Conservation (phyloP, 1,284 basidiomycete genomes). For the Ganoderma lucidum region DNA sequence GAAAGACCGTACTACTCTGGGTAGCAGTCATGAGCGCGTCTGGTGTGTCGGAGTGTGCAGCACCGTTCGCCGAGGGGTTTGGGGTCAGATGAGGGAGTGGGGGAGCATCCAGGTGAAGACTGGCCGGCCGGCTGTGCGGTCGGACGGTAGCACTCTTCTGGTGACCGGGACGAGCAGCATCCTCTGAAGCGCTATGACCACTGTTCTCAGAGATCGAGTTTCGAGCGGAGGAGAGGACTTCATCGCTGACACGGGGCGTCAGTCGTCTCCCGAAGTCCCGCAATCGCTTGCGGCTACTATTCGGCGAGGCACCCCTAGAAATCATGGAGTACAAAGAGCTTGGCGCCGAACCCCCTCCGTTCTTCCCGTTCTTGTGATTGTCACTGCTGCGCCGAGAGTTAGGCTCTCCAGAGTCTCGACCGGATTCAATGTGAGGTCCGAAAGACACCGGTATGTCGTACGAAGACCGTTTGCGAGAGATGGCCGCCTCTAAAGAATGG, state of each 20-base stretch:
- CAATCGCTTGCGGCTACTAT: conserved; percentile 50
- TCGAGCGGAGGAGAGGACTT: conserved; percentile 52
- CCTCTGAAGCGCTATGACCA: conserved; percentile 47
- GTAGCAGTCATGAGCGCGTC: conserved; percentile 26
- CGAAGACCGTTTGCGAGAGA: conserved; percentile 48
- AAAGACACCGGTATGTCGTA: conserved; percentile 55
- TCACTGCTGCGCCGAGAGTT: conserved; percentile 55
- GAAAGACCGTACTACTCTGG: conserved; percentile 25
- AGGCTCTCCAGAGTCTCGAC: conserved; percentile 46
- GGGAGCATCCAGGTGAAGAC: conserved; percentile 21
- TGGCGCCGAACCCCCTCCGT: conserved; percentile 45
- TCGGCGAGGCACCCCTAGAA: conserved; percentile 50
- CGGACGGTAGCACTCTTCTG: conserved; percentile 32
- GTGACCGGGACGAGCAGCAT: conserved; percentile 27
- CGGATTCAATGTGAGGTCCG: conserved; percentile 44
- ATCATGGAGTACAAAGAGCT: conserved; percentile 47
- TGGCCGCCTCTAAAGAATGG: conserved; percentile 51
- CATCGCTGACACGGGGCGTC: conserved; percentile 53
- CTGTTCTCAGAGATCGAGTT: conserved; percentile 58
- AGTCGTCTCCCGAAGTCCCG: conserved; percentile 49
- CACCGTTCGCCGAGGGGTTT: conserved; percentile 11
- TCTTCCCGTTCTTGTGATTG: conserved; percentile 48
- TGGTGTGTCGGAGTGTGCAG: neutral
- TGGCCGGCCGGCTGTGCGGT: conserved; percentile 26
- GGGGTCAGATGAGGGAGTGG: neutral